Base-by-base conservation (phyloP, 2,329 filamentous ascomycete genomes). In the Podosphaera xanthii region DNA sequence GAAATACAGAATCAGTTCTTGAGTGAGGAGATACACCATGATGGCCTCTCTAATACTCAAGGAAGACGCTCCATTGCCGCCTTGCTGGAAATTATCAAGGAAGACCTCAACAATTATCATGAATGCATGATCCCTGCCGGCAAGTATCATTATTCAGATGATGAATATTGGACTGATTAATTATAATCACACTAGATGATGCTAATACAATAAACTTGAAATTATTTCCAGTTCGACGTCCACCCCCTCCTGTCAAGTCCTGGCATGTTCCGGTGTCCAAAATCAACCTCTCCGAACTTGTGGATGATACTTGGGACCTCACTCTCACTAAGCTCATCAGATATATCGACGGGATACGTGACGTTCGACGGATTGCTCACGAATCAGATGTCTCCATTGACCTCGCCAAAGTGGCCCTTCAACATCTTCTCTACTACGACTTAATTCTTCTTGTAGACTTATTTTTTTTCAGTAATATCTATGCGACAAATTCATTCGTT, bases 51-150 rank as follows among this genome's bases (percentile, higher is more conserved):
- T 9, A 66, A 59, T 48, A 60, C 58, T 35, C 70, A 76, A 76
- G 69, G 77, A 77, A 57, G 84, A 74, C 73, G 87, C 70, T 74
- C 79, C 2, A 94, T 95, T 67, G 86, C 91, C 73, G 87, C 86
- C 64, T 72, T 98, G 64, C 77, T 97, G 65, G 89, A 85, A 71
- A 84, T 85, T 62, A 77, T 86, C 60, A 83, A 83, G 68, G 82
- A 96, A 72, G 90, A 98, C 69, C 69, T 98, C 65, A 96, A 97
- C 69, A 94, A 94, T 66, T 98, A 96, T 68, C 90, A 87, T 68
- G 92, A 98, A 73, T 95, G 90, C 76, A 95, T 95, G 90, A 95
- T 96, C 67, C 90, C 90, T 0, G 91, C 96, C 63, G 87, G 87
- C 90, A 73, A 63, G 79, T 74, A 3, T 36, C n/a, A 14, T 22